A percentile compares a stretch with the other conserved stretches of the same genome.
phyloP scores from a whole-genome alignment of 164 flowering plant genomes.

The Vitis vinifera region DNA sequence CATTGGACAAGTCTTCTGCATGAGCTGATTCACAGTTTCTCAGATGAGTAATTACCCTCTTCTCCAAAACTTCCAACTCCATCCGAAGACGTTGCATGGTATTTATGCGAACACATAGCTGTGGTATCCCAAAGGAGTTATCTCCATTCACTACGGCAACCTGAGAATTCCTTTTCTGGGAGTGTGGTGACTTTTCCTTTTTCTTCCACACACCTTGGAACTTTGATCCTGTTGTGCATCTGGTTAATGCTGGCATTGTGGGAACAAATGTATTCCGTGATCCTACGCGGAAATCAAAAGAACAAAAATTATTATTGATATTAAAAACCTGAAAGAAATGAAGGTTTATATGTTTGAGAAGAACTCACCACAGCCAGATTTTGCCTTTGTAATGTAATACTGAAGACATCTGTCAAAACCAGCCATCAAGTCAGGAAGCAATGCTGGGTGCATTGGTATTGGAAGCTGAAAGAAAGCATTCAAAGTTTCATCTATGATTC shows the following conservation, averaged over 20 bases:
- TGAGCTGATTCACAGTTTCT: slow-evolving; percentile 65
- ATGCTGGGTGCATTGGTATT: slow-evolving; percentile 82
- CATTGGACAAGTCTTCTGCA: slow-evolving; percentile 54
- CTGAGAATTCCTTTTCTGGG: slow-evolving; percentile 64
- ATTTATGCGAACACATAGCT: slow-evolving; percentile 83
- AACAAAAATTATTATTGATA: slow-evolving; percentile 3
- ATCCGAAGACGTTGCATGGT: slow-evolving; percentile 63
- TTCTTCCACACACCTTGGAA: slow-evolving; percentile 75
- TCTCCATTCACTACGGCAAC: slow-evolving; percentile 63
- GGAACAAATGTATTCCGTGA: slow-evolving; percentile 74
- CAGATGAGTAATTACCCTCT: slow-evolving; percentile 48
- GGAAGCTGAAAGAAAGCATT: slow-evolving; percentile 92
- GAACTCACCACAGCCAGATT: slow-evolving; percentile 91
- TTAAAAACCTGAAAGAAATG: not conserved
- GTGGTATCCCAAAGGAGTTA: slow-evolving; percentile 53
- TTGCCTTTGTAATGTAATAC: slow-evolving; percentile 76
- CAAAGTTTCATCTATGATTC: slow-evolving; percentile 76
- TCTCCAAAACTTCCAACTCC: slow-evolving; percentile 66
- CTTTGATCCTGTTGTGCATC: slow-evolving; percentile 77
- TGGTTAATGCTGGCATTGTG: slow-evolving; percentile 87
- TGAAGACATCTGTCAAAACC: slow-evolving; percentile 89
- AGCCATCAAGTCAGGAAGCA: slow-evolving; percentile 82
- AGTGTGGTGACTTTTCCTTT: slow-evolving; percentile 61
- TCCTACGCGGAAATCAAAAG: slow-evolving; percentile 45
- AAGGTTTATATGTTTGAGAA: not conserved